Conservation (phyloP, 768 basidiomycete species). For the Auricularia auricula-judae region DNA sequence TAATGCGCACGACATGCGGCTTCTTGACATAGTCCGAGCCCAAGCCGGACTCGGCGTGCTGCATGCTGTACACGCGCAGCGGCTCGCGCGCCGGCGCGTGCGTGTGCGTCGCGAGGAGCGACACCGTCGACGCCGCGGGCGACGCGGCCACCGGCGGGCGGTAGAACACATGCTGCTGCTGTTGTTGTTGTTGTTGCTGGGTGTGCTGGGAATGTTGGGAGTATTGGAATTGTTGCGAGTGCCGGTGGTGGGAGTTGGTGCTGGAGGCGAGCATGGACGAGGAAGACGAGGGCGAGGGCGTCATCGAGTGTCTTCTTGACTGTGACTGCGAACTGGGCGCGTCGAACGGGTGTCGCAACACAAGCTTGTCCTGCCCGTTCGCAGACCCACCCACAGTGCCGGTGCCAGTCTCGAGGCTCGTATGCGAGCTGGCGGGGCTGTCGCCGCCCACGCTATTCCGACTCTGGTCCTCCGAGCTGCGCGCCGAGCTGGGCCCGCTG, state of each 20-base stretch:
- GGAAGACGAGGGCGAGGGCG: background rate
- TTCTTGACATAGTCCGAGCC: constrained; percentile 93
- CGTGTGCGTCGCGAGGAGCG: background rate
- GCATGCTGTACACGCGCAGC: constrained; percentile 72
- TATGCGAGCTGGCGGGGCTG: background rate
- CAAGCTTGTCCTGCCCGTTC: background rate
- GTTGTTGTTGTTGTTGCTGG: background rate
- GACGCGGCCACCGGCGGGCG: background rate
- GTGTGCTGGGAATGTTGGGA: too few relatives aligned
- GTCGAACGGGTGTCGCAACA: background rate
- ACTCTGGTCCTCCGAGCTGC: background rate
- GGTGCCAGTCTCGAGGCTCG: background rate
- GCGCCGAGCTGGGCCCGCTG: background rate
- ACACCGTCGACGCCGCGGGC: background rate
- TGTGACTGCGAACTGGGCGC: background rate
- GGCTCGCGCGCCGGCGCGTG: constrained; percentile 3
- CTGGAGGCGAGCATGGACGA: background rate
- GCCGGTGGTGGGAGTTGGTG: too few relatives aligned
- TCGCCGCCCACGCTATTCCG: background rate
- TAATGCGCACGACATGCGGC: constrained; percentile 84
- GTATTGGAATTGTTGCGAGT: too few relatives aligned
- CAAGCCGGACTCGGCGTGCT: constrained; percentile 85
- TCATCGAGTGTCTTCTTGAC: background rate
- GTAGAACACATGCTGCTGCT: background rate
- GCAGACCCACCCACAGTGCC: background rate